These are phyloP conservation scores for Rhizophora apiculata DNA, from an alignment of 345 rosid genomes.

Conservation along the genomic window DNA sequence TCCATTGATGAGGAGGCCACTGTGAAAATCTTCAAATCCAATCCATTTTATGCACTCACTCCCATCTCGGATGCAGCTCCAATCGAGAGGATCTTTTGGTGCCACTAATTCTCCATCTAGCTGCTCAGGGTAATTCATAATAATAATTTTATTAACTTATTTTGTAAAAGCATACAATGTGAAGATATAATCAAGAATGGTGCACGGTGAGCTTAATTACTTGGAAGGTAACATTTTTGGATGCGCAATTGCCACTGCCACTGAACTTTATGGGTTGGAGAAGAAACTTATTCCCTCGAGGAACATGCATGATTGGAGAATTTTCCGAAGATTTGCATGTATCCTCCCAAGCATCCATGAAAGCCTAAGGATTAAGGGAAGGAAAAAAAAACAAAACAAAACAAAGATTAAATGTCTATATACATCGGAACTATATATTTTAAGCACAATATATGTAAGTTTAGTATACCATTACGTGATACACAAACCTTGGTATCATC, in stretches of 20 bases:
- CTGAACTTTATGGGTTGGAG: constrained; percentile 35
- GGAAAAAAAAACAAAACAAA: no score
- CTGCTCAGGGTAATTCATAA: constrained; percentile 9
- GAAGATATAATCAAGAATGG: no score
- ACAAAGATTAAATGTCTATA: no score
- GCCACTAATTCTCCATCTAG: constrained; percentile 37
- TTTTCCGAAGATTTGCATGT: constrained; percentile 25
- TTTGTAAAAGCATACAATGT: no score
- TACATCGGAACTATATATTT: background rate
- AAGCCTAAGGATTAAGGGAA: constrained; percentile 26
- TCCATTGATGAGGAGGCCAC: constrained; percentile 41
- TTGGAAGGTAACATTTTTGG: constrained; percentile 22
- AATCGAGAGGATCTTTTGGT: constrained; percentile 31
- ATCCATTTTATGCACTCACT: constrained; percentile 32
- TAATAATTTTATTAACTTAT: background rate
- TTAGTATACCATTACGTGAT: background rate
- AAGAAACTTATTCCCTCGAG: constrained; percentile 27
- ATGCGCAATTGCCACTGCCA: constrained; percentile 32
- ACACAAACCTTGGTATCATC: constrained; percentile 37
- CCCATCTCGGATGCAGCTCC: constrained; percentile 28
- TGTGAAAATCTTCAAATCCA: constrained; percentile 23
- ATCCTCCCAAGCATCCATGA: constrained; percentile 36
- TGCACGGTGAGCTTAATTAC: constrained; percentile 1
- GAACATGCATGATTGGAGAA: constrained; percentile 25
- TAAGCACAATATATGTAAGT: background rate